phyloP scores from a whole-genome alignment of 148 eudicot genomes.

The Dysphania ambrosioides region DNA sequence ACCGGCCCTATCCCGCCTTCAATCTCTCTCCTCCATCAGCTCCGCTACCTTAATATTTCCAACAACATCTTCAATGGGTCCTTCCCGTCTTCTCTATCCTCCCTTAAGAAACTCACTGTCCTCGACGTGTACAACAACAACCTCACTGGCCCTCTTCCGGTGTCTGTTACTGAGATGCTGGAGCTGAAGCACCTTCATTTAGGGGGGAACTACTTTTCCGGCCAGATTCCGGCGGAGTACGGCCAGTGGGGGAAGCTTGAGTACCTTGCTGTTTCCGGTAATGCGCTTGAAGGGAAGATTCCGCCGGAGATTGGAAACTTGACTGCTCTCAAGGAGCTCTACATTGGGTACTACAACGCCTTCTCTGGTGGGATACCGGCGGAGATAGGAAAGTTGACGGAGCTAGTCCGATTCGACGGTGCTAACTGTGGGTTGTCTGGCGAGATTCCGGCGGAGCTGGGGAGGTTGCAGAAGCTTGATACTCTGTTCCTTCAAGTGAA shows the following conservation, averaged over 20 bases:
- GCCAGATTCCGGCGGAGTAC: constrained; percentile 61
- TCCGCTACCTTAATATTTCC: constrained; percentile 54
- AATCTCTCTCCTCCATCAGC: constrained; percentile 37
- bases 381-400: constrained; percentile 66
- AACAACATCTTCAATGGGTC: constrained; percentile 61
- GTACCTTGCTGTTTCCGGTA: constrained; percentile 87
- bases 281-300: constrained; percentile 55
- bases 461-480: constrained; percentile 61
- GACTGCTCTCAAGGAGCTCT: constrained; percentile 50
- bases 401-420: constrained; percentile 60
- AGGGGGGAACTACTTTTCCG: constrained; percentile 77
- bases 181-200: constrained; percentile 59
- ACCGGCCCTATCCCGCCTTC: constrained; percentile 52
- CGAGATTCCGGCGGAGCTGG: constrained; percentile 62
- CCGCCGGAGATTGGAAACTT: constrained; percentile 72
- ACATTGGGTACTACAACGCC: constrained; percentile 69
- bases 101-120: constrained; percentile 37
- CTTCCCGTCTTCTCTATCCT: constrained; percentile 45
- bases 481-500: constrained; percentile 85
- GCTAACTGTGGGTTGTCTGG: constrained; percentile 87
- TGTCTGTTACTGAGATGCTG: constrained; percentile 28
- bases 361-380: constrained; percentile 63
- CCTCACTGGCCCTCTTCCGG: constrained; percentile 50
- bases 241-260: constrained; percentile 51
- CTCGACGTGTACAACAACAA: constrained; percentile 80